These are phyloP conservation scores for Viola odorata DNA, from an alignment of 345 rosid species.

Conservation along the genomic window DNA sequence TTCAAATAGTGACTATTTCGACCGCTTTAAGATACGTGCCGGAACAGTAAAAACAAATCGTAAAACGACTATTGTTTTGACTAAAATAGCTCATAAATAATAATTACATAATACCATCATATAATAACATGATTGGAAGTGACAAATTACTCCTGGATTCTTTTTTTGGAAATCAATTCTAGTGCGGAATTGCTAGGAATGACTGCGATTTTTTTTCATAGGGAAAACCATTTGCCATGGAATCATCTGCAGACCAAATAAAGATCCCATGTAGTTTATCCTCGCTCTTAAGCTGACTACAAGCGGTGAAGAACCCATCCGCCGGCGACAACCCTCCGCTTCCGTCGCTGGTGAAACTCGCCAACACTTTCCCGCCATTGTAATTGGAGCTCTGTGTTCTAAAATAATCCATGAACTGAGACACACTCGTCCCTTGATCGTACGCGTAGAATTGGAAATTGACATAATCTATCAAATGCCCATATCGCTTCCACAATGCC, in stretches of 20 bases:
- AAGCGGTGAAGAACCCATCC: constrained; percentile 12
- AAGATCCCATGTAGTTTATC: constrained; percentile 6
- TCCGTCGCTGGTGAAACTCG: constrained; percentile 9
- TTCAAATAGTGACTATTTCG: too few species aligned
- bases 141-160: neutral
- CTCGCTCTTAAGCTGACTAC: constrained; percentile 8
- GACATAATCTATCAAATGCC: constrained; percentile 8
- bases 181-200: neutral
- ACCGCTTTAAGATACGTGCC: too few species aligned
- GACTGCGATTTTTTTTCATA: constrained; percentile 13
- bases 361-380: constrained; percentile 10
- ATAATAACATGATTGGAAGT: neutral
- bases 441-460: constrained; percentile 15
- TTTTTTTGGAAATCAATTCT: too few species aligned
- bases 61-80: too few species aligned
- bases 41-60: too few species aligned
- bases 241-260: constrained; percentile 13
- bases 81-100: too few species aligned
- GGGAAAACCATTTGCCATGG: constrained; percentile 11
- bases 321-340: constrained; percentile 11
- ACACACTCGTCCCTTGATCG: neutral
- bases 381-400: constrained; percentile 1
- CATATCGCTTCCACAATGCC: constrained; percentile 12
- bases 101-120: too few species aligned
- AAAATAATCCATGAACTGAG: constrained; percentile 7